A percentile compares a stretch with the other conserved stretches of the same genome.
Evolutionary conservation across 106 monocot genomes (phyloP).

Genomic region (Dactylorhiza incarnata): DNA sequence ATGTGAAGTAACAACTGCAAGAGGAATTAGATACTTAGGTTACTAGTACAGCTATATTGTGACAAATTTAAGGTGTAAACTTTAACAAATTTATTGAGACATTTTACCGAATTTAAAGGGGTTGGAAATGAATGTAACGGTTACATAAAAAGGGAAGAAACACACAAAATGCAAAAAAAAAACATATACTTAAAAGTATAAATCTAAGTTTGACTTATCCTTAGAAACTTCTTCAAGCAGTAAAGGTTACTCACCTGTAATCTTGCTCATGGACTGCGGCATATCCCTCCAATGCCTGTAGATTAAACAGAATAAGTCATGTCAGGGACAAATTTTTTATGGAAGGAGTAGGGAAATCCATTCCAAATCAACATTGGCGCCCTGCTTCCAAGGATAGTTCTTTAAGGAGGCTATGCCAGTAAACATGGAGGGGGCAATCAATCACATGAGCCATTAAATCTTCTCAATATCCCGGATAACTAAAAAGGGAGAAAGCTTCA

Average conservation of each 20-base stretch:
- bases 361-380: slow-evolving; percentile 79
- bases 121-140: background rate
- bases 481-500: slow-evolving; percentile 92
- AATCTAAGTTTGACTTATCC: background rate
- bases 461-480: slow-evolving; percentile 79
- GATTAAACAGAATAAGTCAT: slow-evolving; percentile 99
- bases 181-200: background rate
- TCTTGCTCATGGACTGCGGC: slow-evolving; percentile 62
- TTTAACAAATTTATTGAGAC: too few relatives aligned
- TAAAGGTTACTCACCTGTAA: slow-evolving; percentile 56
- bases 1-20: background rate
- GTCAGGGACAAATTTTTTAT: slow-evolving; percentile 71
- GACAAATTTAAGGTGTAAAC: background rate
- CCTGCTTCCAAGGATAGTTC: slow-evolving; percentile 46
- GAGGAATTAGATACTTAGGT: background rate
- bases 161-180: too few relatives aligned
- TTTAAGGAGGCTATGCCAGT: slow-evolving; percentile 57
- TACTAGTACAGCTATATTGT: too few relatives aligned
- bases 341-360: slow-evolving; percentile 63
- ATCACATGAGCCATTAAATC: slow-evolving; percentile 76
- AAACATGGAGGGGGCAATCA: slow-evolving; percentile 37
- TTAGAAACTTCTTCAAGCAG: background rate
- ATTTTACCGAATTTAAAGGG: background rate
- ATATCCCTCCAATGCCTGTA: slow-evolving; percentile 99
- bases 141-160: background rate